Evolutionary conservation across 2,329 filamentous ascomycete genomes (phyloP).

Genomic region (Pyrenochaeta sp.): DNA sequence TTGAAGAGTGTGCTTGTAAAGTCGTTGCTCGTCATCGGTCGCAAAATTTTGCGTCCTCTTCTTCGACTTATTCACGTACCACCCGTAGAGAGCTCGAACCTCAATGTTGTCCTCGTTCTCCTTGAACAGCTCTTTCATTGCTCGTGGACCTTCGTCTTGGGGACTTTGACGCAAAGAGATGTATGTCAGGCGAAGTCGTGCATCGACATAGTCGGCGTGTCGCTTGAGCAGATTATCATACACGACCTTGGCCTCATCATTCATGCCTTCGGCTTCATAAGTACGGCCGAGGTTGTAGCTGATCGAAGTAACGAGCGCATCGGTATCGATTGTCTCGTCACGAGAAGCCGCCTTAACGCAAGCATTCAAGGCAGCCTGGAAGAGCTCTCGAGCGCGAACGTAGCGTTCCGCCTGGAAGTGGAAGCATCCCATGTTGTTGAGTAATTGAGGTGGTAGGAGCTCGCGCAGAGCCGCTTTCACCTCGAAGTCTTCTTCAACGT

Average conservation of each 20-base stretch:
- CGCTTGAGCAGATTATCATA: constrained; percentile 87
- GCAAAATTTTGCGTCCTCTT: constrained; percentile 81
- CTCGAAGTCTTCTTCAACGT: constrained; percentile 52
- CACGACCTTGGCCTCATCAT: constrained; percentile 84
- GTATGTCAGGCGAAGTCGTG: constrained; percentile 86
- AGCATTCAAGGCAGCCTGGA: constrained; percentile 88
- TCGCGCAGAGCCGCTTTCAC: constrained; percentile 73
- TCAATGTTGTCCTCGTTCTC: constrained; percentile 86
- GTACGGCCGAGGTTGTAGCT: constrained; percentile 95
- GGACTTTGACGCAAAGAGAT: constrained; percentile 84
- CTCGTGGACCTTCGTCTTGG: constrained; percentile 84
- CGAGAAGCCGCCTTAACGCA: constrained; percentile 83
- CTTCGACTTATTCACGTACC: constrained; percentile 91
- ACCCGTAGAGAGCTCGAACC: constrained; percentile 90
- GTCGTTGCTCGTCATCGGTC: constrained; percentile 90
- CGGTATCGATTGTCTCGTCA: constrained; percentile 80
- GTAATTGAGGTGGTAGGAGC: constrained; percentile 82
- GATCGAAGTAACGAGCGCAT: constrained; percentile 92
- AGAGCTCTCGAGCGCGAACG: constrained; percentile 81
- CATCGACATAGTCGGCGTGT: constrained; percentile 92
- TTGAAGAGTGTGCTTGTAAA: constrained; percentile 96
- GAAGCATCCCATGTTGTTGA: constrained; percentile 98
- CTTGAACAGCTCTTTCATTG: constrained; percentile 85
- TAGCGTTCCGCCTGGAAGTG: constrained; percentile 88
- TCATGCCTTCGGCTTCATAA: constrained; percentile 84